Evolutionary conservation across 164 flowering plant genomes (phyloP).

Genomic region (Tetracentron sinense): DNA sequence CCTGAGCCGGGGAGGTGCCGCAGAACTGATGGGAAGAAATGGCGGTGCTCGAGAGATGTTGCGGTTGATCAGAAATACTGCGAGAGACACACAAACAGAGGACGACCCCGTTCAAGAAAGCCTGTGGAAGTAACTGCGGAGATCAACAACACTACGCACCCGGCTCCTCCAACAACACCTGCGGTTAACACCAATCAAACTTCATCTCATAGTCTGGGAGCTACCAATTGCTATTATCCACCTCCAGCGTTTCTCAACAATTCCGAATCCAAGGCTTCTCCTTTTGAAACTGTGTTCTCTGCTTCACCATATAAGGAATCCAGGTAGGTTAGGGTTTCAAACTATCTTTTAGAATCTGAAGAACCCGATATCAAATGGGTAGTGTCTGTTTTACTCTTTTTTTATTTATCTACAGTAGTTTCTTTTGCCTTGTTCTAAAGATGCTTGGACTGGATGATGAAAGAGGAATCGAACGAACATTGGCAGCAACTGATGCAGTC

Average conservation of each 20-base stretch:
- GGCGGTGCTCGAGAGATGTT: conserved; percentile 85
- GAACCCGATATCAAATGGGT: neutral
- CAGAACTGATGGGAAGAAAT: conserved; percentile 86
- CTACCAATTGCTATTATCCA: conserved; percentile 9
- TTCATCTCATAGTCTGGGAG: neutral
- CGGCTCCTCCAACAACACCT: conserved; percentile 10
- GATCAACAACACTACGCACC: conserved; percentile 9
- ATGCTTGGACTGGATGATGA: conserved; percentile 48
- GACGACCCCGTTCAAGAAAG: conserved; percentile 96
- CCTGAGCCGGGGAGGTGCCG: conserved; percentile 79
- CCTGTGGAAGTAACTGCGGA: conserved; percentile 66
- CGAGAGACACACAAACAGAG: conserved; percentile 75
- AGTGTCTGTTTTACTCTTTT: neutral
- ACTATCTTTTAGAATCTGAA: no score
- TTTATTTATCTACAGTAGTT: no score
- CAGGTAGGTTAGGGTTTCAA: conserved; percentile 27
- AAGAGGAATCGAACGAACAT: conserved; percentile 34
- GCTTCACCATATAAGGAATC: conserved; percentile 32
- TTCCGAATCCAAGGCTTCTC: conserved; percentile 16
- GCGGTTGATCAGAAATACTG: conserved; percentile 79
- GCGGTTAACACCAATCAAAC: neutral
- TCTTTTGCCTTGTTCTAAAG: conserved; percentile 23
- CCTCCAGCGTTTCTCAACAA: conserved; percentile 15
- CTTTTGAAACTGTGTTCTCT: conserved; percentile 20
- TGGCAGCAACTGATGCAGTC: conserved; percentile 37